A percentile compares a stretch with the other conserved stretches of the same genome.
Conservation (phyloP, 108 stramenopile species). For the Pseudonitzschia multistriata region DNA sequence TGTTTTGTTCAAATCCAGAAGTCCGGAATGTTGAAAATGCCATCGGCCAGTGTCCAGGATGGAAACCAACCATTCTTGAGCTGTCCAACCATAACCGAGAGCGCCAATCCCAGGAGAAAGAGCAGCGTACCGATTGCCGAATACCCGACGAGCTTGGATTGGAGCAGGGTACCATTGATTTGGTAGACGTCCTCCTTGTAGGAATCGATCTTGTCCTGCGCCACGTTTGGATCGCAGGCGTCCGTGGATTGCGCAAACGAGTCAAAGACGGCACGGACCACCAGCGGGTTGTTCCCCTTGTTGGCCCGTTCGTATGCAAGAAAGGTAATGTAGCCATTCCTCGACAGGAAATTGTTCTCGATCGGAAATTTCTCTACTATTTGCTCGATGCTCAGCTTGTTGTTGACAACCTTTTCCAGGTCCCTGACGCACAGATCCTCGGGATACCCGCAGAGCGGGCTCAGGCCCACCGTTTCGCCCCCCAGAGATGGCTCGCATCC, state of each 20-base stretch:
- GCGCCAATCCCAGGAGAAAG: slow-evolving; percentile 62
- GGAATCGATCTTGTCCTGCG: slow-evolving; percentile 54
- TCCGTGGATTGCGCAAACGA: slow-evolving; percentile 48
- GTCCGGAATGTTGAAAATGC: slow-evolving; percentile 12
- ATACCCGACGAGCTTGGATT: slow-evolving; percentile 54
- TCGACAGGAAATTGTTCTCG: slow-evolving; percentile 52
- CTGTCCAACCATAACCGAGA: slow-evolving; percentile 33
- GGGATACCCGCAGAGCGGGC: slow-evolving; percentile 63
- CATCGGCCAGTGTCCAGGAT: slow-evolving; percentile 24
- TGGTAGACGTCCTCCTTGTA: slow-evolving; percentile 42
- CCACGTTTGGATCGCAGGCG: slow-evolving; percentile 53
- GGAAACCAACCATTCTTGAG: slow-evolving; percentile 43
- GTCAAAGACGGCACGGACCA: slow-evolving; percentile 74
- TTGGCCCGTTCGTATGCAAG: slow-evolving; percentile 52
- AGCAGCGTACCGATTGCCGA: slow-evolving; percentile 54
- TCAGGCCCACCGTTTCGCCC: slow-evolving; percentile 52
- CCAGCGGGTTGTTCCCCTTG: slow-evolving; percentile 56
- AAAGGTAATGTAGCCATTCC: slow-evolving; percentile 66
- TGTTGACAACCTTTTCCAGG: slow-evolving; percentile 56
- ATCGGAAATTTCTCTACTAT: slow-evolving; percentile 62
- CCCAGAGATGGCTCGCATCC: slow-evolving; percentile 42
- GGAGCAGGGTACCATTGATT: slow-evolving; percentile 44
- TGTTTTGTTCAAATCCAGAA: slow-evolving; percentile 10
- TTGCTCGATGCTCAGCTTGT: slow-evolving; percentile 56
- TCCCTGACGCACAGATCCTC: slow-evolving; percentile 58